Evolutionary conservation across 2,329 filamentous ascomycete species (phyloP), one percentile per base, ranked within the genome.

Genomic region (Lecanosticta acicola): DNA sequence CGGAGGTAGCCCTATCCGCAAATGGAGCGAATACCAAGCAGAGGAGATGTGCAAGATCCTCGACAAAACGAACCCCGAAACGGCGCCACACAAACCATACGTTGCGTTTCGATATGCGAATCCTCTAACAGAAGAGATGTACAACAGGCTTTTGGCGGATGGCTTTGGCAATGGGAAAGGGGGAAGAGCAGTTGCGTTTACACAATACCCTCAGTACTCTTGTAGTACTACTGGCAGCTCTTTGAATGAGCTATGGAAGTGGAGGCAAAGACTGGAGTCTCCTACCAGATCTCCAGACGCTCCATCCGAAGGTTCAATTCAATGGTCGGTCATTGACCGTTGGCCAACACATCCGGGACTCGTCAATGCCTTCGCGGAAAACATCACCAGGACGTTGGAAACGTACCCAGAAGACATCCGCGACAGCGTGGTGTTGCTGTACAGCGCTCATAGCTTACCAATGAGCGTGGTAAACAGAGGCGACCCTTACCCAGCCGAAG

Each of bases 401-500:
- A 85, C 87, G 51, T 98, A 97, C 59, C 88, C 91, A 0, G 79
- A 84, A 60, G 87, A 93, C 51, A 78, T 82, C 55, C 77, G 90
- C 55, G 81, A 86, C 46, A 74, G 87, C 50, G 93, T 91, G 1
- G 83, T 97, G 2, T 71, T 98, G 32, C 74, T 98, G 13, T 98
- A 96, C 68, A 58, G 90, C 2, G 93, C 93, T 1, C 93, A 98
- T 71, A 95, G 88, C 60, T 71, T 98, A 57, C 93, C 93, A 32
- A 98, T 98, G 93, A 85, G 84, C 43, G 93, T 98, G 7, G 90
- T 98, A 43, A 98, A 98, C 71, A 79, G 91, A 75, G 84, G 93
- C 50, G 93, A 98, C 61, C 86, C 93, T 0, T 98, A 98, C 66
- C 91, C 93, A 1, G 84, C 87, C 24, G 93, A 98, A 67, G 93